phyloP scores from a whole-genome alignment of 2,329 filamentous ascomycete genomes.

The Ambrosiella beaveri region DNA sequence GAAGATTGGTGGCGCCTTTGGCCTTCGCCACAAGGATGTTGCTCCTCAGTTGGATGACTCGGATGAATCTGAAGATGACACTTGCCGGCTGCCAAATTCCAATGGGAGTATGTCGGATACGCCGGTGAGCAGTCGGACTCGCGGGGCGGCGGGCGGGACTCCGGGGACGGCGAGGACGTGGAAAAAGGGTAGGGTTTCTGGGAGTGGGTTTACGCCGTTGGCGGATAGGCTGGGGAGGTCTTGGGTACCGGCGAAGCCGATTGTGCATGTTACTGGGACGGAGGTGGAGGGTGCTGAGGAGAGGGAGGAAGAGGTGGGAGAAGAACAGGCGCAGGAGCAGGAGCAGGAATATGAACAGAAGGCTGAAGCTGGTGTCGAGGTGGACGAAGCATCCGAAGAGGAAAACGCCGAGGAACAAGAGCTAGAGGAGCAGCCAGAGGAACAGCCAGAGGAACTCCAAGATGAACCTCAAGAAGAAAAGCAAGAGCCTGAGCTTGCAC shows the following conservation, averaged over 20 bases:
- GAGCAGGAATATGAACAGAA: no score
- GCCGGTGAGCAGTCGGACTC: constrained; percentile 27
- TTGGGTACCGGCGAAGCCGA: constrained; percentile 45
- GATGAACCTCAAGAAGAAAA: neutral
- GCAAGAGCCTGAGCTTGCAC: neutral
- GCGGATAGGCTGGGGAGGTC: constrained; percentile 37
- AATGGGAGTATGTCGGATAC: constrained; percentile 16
- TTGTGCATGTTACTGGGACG: constrained; percentile 5
- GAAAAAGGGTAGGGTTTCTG: constrained; percentile 19
- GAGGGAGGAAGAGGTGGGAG: no score
- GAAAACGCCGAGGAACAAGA: no score
- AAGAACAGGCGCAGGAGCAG: no score
- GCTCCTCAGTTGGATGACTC: constrained; percentile 31
- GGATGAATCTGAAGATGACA: constrained; percentile 29
- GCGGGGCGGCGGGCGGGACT: neutral
- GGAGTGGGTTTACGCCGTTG: constrained; percentile 44
- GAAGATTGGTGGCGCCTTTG: constrained; percentile 11
- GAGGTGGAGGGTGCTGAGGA: no score
- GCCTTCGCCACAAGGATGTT: constrained; percentile 31
- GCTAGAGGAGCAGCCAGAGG: no score
- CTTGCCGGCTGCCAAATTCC: constrained; percentile 10
- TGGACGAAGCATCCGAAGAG: no score
- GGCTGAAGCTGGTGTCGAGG: no score
- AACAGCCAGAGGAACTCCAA: no score
- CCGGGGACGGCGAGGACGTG: constrained; percentile 17